Conservation (phyloP, 2,329 filamentous ascomycete genomes). For the Clonostachys solani region DNA sequence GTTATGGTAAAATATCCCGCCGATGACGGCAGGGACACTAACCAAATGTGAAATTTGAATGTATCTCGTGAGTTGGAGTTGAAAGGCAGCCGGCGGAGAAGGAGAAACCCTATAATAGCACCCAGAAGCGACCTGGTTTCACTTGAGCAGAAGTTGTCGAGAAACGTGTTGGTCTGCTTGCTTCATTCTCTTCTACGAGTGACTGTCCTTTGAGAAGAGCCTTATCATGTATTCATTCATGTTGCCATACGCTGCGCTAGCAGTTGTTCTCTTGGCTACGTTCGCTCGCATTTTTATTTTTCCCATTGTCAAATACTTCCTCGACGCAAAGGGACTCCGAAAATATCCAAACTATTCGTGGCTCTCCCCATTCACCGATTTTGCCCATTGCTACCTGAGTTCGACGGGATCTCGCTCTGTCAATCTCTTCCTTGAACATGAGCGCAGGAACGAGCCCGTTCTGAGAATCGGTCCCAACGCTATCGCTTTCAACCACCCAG, state of each 20-base stretch:
- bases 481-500: conserved; percentile 31
- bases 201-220: not conserved
- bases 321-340: not conserved
- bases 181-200: not conserved
- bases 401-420: not conserved
- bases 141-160: not conserved
- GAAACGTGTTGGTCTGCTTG: not conserved
- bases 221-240: not conserved
- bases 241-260: not conserved
- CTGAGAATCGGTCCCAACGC: conserved; percentile 28
- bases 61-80: too few species aligned
- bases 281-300: not conserved
- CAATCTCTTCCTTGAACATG: not conserved
- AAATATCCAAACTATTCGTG: not conserved
- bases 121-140: too few species aligned
- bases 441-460: not conserved
- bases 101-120: too few species aligned
- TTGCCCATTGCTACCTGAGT: too few species aligned
- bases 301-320: not conserved
- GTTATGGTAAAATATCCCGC: too few species aligned
- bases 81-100: too few species aligned
- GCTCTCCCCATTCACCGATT: not conserved
- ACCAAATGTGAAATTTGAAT: too few species aligned
- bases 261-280: not conserved
- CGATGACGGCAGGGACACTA: too few species aligned